phyloP scores from a whole-genome alignment of 345 rosid species.

The Eucalyptus marginata region DNA sequence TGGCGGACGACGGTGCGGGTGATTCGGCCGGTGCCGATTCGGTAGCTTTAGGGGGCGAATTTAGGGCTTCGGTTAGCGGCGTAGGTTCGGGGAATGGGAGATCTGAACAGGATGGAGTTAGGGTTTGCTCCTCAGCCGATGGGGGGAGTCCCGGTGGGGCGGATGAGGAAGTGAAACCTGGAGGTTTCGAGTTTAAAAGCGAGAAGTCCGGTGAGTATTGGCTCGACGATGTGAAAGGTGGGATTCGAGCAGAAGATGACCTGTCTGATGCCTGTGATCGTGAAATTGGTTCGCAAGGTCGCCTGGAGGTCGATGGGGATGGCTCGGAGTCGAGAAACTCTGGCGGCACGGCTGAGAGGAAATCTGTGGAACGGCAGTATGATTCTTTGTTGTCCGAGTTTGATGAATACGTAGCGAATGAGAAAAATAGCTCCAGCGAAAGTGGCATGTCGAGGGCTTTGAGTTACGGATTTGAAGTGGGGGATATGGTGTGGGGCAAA shows the following conservation, averaged over 20 bases:
- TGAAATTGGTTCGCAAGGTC: not conserved
- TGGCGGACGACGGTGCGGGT: not conserved
- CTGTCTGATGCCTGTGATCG: not conserved
- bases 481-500: constrained; percentile 99
- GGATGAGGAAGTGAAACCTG: not conserved
- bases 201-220: not conserved
- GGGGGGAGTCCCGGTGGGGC: not conserved
- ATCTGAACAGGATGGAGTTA: not conserved
- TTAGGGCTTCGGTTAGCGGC: not conserved
- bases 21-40: not conserved
- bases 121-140: not conserved
- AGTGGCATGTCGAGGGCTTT: constrained; percentile 56
- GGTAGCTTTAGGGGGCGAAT: not conserved
- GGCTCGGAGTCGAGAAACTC: not conserved
- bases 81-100: not conserved
- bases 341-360: not conserved
- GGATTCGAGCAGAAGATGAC: not conserved
- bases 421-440: constrained; percentile 33
- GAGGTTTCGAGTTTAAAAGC: not conserved
- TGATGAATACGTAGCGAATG: constrained; percentile 86
- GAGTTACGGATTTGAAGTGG: constrained; percentile 78
- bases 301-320: not conserved
- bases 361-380: not conserved
- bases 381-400: constrained; percentile 68
- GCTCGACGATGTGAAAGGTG: not conserved